phyloP scores from a whole-genome alignment of 2,329 filamentous ascomycete species.

The Trichoderma lentiforme region DNA sequence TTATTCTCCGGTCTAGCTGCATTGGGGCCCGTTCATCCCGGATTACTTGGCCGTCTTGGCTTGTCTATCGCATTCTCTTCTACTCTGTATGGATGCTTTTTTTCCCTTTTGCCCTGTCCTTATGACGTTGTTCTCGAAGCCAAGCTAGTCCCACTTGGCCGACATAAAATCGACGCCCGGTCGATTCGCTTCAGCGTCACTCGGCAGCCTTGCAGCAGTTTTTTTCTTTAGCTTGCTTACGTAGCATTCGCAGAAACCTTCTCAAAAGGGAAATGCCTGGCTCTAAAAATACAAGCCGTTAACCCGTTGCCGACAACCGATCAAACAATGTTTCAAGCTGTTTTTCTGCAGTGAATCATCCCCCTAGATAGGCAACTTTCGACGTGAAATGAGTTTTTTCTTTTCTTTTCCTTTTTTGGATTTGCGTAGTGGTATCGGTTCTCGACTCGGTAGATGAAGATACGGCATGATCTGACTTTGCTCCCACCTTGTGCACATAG shows the following conservation, averaged over 20 bases:
- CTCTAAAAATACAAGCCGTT: background rate
- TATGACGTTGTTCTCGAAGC: background rate
- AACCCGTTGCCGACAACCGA: background rate
- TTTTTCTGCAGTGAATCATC: background rate
- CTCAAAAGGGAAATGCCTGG: background rate
- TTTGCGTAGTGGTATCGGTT: background rate
- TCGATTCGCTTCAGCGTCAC: background rate
- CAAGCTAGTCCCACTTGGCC: background rate
- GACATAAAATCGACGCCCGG: background rate
- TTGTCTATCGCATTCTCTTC: background rate
- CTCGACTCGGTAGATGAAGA: background rate
- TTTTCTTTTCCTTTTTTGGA: background rate
- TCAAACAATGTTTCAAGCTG: background rate
- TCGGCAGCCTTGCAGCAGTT: background rate
- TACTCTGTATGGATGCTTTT: background rate
- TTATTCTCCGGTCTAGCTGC: background rate
- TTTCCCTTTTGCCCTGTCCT: background rate
- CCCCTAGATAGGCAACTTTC: background rate
- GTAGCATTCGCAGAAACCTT: background rate
- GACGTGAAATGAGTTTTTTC: background rate
- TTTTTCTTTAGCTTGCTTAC: slow-evolving; percentile 5
- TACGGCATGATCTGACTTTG: background rate
- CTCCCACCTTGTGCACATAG: background rate
- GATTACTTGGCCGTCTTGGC: background rate
- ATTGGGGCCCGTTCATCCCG: background rate